Percentiles rank a stretch among this genome's conserved stretches.
Evolutionary conservation across 2,329 filamentous ascomycete species (phyloP).

Genomic region (Talaromyces atroroseus): DNA sequence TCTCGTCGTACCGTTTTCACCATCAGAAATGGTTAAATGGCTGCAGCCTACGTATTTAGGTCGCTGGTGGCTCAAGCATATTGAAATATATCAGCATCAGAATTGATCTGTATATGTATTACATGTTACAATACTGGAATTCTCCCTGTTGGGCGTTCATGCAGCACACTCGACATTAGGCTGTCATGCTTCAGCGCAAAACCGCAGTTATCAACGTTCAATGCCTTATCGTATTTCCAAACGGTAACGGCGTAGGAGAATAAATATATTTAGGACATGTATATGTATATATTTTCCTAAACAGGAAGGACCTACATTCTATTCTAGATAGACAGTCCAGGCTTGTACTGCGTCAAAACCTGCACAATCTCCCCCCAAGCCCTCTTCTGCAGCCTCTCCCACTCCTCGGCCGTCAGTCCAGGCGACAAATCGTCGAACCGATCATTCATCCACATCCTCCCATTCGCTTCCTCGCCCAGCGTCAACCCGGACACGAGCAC

Average conservation of each 20-base stretch:
- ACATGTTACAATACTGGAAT: not conserved
- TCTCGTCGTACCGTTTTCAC: too few relatives aligned
- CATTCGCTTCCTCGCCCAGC: conserved; percentile 10
- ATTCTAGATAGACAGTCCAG: not conserved
- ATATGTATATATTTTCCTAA: not conserved
- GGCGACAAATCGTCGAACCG: conserved; percentile 9
- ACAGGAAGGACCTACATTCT: too few relatives aligned
- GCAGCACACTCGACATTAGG: conserved; percentile 1
- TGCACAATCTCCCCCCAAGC: conserved; percentile 9
- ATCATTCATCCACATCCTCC: conserved; percentile 10
- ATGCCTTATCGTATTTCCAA: not conserved
- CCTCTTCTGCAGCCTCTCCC: conserved; percentile 6
- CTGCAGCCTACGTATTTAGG: too few relatives aligned
- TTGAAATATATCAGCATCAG: not conserved
- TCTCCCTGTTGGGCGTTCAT: conserved; percentile 10
- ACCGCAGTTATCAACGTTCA: not conserved
- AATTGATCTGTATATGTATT: not conserved
- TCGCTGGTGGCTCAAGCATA: not conserved
- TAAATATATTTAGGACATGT: too few relatives aligned
- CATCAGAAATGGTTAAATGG: too few relatives aligned
- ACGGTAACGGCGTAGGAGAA: too few relatives aligned
- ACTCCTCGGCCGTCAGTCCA: conserved; percentile 3
- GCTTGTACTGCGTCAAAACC: conserved; percentile 2
- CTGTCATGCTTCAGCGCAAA: not conserved
- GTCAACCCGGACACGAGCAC: conserved; percentile 8